Evolutionary conservation across 495 filamentous ascomycete species (phyloP), one percentile per base, ranked within the genome.

Genomic region (Astrothelium macrocarpum): DNA sequence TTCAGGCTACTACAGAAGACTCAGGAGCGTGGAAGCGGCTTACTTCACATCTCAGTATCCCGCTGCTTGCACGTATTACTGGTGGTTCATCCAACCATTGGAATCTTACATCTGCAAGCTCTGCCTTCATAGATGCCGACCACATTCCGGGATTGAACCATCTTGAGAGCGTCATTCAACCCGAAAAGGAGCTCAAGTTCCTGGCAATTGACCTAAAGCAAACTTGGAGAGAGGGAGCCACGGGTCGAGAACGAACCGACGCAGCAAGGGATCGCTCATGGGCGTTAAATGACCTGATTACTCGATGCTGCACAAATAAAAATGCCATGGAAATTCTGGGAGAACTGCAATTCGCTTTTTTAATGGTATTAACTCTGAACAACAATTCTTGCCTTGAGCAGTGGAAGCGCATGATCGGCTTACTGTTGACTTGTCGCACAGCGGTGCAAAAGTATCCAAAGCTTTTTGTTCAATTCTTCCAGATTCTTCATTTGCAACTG

Each of bases 371-470:
- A 64, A 88, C 87, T 28, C 78, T 97, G 49, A 87, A 87, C 72
- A 97, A 95, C 71, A 82, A 85, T 66, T 91, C 90, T 0, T 95
- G 90, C 71, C 79, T 92, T 28, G 87, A 92, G 68, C 91, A 96
- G 66, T 98, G 92, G 92, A 89, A 88, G 74, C 79, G 89, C 64
- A 70, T 95, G 31, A 74, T 92, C 7, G 79, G 79, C 39, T 76
- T 96, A 34, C 74, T 91, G 1, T 78, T 97, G 59, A 91, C 87
- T 0, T 86, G 86, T 63, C 82, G 80, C 60, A 66, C 62, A 46
- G 85, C 91, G 0, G 80, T 87, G 3, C 68, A 77, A 25, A 76
- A 80, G 1, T 77, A 77, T 1, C 81, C 87, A 42, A 63, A 64
- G 0, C 84, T 92, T 56, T 87, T 90, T 67, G 71, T 74, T 1